Evolutionary conservation across 495 filamentous ascomycete genomes (phyloP).

Genomic region (Neohortaea acidophila): DNA sequence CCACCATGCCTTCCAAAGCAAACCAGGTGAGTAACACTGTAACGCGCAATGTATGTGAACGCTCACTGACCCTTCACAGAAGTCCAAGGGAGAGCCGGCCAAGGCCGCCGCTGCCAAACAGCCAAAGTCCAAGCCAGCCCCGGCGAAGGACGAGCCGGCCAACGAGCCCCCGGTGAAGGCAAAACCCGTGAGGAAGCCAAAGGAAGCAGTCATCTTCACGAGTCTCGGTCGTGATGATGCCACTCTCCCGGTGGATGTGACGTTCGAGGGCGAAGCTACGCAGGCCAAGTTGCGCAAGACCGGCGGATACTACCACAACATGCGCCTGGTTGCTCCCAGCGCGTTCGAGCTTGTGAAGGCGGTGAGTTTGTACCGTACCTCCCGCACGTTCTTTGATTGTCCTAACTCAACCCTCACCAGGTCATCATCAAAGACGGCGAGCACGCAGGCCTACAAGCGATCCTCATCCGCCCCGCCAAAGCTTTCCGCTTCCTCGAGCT

Average conservation of each 20-base stretch:
- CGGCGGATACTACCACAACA: conserved; percentile 2
- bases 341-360: conserved; percentile 12
- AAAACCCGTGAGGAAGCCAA: conserved; percentile 9
- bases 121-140: conserved; percentile 3
- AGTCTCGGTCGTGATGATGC: conserved; percentile 2
- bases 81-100: neutral
- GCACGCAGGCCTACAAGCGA: conserved; percentile 11
- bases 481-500: conserved; percentile 15
- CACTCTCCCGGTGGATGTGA: conserved; percentile 10
- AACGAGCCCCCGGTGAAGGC: conserved; percentile 4
- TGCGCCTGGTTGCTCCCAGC: conserved; percentile 12
- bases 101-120: conserved; percentile 4
- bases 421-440: conserved; percentile 9
- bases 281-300: conserved; percentile 6
- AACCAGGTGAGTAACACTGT: neutral
- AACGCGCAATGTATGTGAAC: too few species aligned
- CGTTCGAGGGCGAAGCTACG: conserved; percentile 3
- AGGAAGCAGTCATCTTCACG: conserved; percentile 3
- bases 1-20: conserved; percentile 5
- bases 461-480: conserved; percentile 14
- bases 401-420: neutral
- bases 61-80: neutral
- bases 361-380: conserved; percentile 7
- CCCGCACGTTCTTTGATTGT: neutral
- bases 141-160: neutral